Percentiles rank a stretch among this genome's conserved stretches.
These are phyloP conservation scores for Dryas octopetala DNA, from an alignment of 306 rosid species.

Conservation along the genomic window DNA sequence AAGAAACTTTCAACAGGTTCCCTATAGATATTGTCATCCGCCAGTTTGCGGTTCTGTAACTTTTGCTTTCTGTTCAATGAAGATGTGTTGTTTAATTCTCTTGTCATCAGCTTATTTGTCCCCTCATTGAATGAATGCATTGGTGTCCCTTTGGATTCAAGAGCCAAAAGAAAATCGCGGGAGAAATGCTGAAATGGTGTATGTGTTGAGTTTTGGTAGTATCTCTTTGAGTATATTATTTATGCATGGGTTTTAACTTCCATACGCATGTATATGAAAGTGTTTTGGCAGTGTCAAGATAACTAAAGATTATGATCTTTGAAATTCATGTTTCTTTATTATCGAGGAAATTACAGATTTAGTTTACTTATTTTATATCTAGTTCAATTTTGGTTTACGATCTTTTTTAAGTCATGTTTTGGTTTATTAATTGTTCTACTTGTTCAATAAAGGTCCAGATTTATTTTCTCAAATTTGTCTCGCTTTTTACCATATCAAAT, in stretches of 20 bases:
- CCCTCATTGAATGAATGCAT: too few species aligned
- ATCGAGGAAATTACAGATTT: too few species aligned
- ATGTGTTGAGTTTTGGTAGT: neutral
- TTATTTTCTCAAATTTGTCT: too few species aligned
- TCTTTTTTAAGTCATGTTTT: too few species aligned
- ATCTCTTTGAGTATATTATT: neutral
- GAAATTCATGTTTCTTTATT: too few species aligned
- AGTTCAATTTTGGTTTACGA: too few species aligned
- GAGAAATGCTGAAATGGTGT: neutral
- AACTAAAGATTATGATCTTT: too few species aligned
- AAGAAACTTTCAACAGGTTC: conserved; percentile 14
- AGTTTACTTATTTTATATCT: too few species aligned
- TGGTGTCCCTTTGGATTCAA: neutral
- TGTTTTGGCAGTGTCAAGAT: neutral
- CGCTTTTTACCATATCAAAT: too few species aligned
- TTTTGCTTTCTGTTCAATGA: neutral
- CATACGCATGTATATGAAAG: neutral
- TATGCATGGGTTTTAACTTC: neutral
- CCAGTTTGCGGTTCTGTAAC: neutral
- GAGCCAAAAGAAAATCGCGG: neutral
- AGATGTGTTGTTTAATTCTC: conserved; percentile 18
- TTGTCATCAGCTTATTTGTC: too few species aligned
- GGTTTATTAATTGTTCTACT: too few species aligned
- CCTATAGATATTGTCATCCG: neutral
- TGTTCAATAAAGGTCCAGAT: too few species aligned